Percentiles rank a stretch among this genome's conserved stretches.
These are phyloP conservation scores for Hymenoscyphus occultus DNA, from an alignment of 2,329 filamentous ascomycete species.

Conservation along the genomic window DNA sequence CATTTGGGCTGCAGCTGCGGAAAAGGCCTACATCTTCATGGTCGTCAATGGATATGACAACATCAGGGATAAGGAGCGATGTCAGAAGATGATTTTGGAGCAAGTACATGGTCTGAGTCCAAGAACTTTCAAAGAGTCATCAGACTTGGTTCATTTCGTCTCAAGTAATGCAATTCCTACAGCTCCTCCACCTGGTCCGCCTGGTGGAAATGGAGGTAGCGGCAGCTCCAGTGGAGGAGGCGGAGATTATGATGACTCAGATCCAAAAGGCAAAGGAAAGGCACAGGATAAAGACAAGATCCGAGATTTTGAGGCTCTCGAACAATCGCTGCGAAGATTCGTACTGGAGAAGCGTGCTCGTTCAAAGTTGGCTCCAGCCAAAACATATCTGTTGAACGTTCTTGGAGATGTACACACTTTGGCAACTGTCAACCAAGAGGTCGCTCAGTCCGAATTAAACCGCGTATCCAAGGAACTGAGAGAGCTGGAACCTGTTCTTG, in stretches of 20 bases:
- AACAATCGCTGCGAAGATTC: conserved; percentile 85
- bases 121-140: conserved; percentile 85
- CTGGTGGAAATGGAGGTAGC: conserved; percentile 52
- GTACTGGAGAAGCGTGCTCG: conserved; percentile 93
- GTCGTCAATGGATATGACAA: conserved; percentile 97
- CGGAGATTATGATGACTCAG: conserved; percentile 44
- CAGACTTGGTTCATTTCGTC: conserved; percentile 94
- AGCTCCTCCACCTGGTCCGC: conserved; percentile 54
- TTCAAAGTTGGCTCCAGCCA: conserved; percentile 92
- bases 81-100: conserved; percentile 88
- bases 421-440: conserved; percentile 81
- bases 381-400: conserved; percentile 92
- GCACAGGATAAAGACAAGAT: conserved; percentile 86
- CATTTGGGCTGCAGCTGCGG: conserved; percentile 89
- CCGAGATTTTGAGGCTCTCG: conserved; percentile 84
- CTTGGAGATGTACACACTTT: conserved; percentile 81
- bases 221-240: conserved; percentile 51
- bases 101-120: conserved; percentile 87
- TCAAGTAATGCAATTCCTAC: conserved; percentile 93
- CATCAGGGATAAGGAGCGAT: conserved; percentile 86
- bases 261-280: conserved; percentile 63
- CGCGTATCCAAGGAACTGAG: conserved; percentile 77
- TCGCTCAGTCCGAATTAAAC: conserved; percentile 80
- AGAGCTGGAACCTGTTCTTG: conserved; percentile 80
- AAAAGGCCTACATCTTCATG: conserved; percentile 98